Conservation (phyloP, 148 eudicot genomes). For the Heliosperma pusillum region DNA sequence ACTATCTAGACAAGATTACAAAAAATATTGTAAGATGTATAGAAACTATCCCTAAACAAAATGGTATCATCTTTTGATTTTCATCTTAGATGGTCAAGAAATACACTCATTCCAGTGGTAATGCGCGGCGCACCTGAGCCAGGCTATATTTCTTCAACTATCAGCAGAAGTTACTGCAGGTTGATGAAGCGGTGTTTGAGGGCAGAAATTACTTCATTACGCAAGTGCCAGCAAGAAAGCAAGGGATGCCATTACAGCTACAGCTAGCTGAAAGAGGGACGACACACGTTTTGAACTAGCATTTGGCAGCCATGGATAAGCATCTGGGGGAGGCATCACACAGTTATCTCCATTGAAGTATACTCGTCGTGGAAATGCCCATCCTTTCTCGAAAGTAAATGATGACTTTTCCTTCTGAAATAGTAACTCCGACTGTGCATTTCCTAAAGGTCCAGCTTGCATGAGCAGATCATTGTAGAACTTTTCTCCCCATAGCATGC, state of each 20-base stretch:
- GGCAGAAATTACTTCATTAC: constrained; percentile 9
- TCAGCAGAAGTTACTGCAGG: constrained; percentile 5
- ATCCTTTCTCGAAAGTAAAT: constrained; percentile 62
- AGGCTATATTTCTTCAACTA: constrained; percentile 7
- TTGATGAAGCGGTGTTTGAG: constrained; percentile 7
- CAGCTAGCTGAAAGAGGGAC: constrained; percentile 24
- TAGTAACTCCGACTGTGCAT: constrained; percentile 58
- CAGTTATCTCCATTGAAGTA: constrained; percentile 69
- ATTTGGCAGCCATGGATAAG: constrained; percentile 63
- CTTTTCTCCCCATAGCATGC: constrained; percentile 55
- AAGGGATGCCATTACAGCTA: constrained; percentile 22
- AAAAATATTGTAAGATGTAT: constrained; percentile 22
- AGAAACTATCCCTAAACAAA: constrained; percentile 34
- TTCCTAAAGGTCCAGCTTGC: constrained; percentile 58
- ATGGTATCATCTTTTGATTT: constrained; percentile 15
- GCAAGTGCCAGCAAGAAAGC: constrained; percentile 28
- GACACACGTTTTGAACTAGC: constrained; percentile 27
- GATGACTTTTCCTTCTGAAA: constrained; percentile 50
- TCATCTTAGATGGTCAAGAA: constrained; percentile 14
- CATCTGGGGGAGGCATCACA: constrained; percentile 69
- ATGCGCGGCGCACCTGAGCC: constrained; percentile 20
- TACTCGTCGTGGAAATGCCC: constrained; percentile 59
- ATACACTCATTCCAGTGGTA: constrained; percentile 17
- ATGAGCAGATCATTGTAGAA: constrained; percentile 51
- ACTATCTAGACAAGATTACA: constrained; percentile 20